phyloP scores from a whole-genome alignment of 768 basidiomycete species.

The Tricholoma bakamatsutake region DNA sequence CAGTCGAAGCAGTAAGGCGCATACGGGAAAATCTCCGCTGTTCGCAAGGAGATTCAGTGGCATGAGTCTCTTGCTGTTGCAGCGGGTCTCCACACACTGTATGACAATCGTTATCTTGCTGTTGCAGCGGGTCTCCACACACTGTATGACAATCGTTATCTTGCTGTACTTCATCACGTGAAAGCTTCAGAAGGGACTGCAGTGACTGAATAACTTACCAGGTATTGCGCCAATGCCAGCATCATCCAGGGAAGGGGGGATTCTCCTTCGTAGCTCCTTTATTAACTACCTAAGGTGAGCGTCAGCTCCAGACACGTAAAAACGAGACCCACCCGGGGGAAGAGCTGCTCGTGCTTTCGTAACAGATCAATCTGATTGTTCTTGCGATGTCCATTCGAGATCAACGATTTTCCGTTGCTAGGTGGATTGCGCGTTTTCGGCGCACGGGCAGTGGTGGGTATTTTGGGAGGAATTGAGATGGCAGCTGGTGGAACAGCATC shows the following conservation, averaged over 20 bases:
- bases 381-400: neutral
- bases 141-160: constrained; percentile 1
- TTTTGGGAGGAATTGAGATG: neutral
- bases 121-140: neutral
- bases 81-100: neutral
- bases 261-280: neutral
- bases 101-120: constrained; percentile 1
- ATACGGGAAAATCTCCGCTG: neutral
- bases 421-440: neutral
- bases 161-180: neutral
- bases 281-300: neutral
- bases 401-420: neutral
- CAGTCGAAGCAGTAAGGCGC: neutral
- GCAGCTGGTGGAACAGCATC: neutral
- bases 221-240: constrained; percentile 8
- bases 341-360: neutral
- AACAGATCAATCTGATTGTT: too few relatives aligned
- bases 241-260: constrained; percentile 7
- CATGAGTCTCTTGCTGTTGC: neutral
- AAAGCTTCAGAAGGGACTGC: neutral
- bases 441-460: neutral
- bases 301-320: neutral
- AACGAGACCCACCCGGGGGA: neutral
- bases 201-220: neutral
- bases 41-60: neutral